Evolutionary conservation across 2,329 filamentous ascomycete genomes (phyloP).

Genomic region (Onygena corvina): DNA sequence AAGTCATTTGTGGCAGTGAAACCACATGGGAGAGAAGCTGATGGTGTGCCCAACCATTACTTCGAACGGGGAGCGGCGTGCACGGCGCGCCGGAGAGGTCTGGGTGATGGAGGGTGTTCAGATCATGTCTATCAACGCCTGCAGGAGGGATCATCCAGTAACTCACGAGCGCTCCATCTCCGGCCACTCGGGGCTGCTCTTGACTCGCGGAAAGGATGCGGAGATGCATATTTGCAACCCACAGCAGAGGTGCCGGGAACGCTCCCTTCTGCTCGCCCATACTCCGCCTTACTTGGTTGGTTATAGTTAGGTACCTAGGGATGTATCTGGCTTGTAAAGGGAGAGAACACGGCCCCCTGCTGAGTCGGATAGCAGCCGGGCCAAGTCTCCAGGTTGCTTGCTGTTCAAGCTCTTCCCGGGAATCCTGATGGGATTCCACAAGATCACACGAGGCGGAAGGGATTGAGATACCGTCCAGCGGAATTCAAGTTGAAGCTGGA

Average conservation of each 20-base stretch:
- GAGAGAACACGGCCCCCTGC: not conserved
- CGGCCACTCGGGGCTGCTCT: not conserved
- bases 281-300: no score
- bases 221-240: not conserved
- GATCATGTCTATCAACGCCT: slow-evolving; percentile 4
- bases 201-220: not conserved
- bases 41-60: slow-evolving; percentile 6
- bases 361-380: slow-evolving; percentile 5
- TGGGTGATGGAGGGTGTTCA: slow-evolving; percentile 6
- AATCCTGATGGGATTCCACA: slow-evolving; percentile 1
- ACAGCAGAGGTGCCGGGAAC: not conserved
- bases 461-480: no score
- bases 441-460: no score
- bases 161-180: not conserved
- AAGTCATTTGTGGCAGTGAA: slow-evolving; percentile 2
- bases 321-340: not conserved
- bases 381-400: not conserved
- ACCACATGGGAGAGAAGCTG: slow-evolving; percentile 4
- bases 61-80: not conserved
- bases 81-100: not conserved
- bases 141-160: slow-evolving; percentile 6
- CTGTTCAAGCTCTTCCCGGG: not conserved
- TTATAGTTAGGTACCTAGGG: no score
- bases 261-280: not conserved
- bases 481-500: not conserved